Evolutionary conservation across 1,284 basidiomycete species (phyloP).

Genomic region (Puccinia triticina): DNA sequence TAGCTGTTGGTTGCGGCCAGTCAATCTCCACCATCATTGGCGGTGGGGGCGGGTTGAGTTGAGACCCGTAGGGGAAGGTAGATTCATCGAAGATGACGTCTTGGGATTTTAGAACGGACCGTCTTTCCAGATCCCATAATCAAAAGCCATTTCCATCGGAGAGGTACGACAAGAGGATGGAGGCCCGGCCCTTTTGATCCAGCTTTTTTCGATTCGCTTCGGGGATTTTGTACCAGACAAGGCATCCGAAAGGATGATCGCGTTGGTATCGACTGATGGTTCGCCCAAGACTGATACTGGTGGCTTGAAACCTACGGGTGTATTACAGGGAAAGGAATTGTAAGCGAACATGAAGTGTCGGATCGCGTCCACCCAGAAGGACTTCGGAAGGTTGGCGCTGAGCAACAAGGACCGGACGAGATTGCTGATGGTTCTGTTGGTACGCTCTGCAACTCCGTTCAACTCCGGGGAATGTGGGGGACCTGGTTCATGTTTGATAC

Average conservation of each 20-base stretch:
- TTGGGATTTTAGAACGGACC: not conserved
- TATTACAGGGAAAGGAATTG: slow-evolving; percentile 2
- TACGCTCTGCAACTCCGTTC: too few species aligned
- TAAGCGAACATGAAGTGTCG: not conserved
- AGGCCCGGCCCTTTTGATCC: not conserved
- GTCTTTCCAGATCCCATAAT: not conserved
- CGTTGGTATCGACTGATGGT: not conserved
- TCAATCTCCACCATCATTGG: not conserved
- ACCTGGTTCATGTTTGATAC: too few species aligned
- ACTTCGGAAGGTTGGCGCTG: too few species aligned
- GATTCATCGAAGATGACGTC: not conserved
- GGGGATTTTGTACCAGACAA: not conserved
- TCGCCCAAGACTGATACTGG: not conserved
- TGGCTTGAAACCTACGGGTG: not conserved
- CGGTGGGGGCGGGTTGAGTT: not conserved
- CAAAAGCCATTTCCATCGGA: not conserved
- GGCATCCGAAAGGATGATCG: not conserved
- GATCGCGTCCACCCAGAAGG: not conserved
- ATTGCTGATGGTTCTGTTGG: too few species aligned
- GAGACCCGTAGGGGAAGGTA: slow-evolving; percentile 13
- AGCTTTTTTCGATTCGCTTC: not conserved
- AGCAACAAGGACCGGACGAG: too few species aligned
- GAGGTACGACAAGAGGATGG: not conserved
- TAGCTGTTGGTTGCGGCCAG: too few species aligned
- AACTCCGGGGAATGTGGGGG: not conserved